Conservation (phyloP, 2,329 filamentous ascomycete genomes). For the Penicillium aurantiogriseum region DNA sequence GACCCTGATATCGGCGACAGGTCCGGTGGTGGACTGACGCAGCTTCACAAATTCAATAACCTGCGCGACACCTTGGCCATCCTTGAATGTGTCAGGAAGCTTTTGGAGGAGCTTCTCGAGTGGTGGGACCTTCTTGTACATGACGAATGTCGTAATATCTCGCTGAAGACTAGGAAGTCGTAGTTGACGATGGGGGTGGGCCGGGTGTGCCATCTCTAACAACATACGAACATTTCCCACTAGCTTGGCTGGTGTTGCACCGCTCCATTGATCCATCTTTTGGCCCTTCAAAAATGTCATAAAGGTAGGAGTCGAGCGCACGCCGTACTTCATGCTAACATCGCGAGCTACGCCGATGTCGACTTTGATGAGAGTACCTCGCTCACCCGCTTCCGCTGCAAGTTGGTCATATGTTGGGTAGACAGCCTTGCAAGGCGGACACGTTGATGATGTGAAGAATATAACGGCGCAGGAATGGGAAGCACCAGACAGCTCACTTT, state of each 20-base stretch:
- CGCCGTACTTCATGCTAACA: slow-evolving; percentile 63
- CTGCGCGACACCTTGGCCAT: slow-evolving; percentile 59
- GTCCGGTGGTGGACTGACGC: slow-evolving; percentile 49
- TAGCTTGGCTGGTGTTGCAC: slow-evolving; percentile 68
- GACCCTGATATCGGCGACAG: slow-evolving; percentile 64
- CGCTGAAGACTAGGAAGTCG: slow-evolving; percentile 68
- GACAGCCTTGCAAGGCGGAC: slow-evolving; percentile 76
- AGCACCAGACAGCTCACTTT: slow-evolving; percentile 60
- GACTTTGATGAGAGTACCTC: slow-evolving; percentile 74
- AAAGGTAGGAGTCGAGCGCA: slow-evolving; percentile 83
- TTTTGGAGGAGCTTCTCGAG: slow-evolving; percentile 78
- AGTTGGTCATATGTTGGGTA: slow-evolving; percentile 81
- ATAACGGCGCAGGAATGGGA: slow-evolving; percentile 70
- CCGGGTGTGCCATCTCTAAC: slow-evolving; percentile 69
- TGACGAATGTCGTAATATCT: slow-evolving; percentile 63
- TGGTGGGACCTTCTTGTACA: slow-evolving; percentile 76
- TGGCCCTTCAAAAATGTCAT: slow-evolving; percentile 76
- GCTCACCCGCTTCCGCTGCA: slow-evolving; percentile 67
- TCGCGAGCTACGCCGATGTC: slow-evolving; percentile 69
- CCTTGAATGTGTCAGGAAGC: slow-evolving; percentile 61
- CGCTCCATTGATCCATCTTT: slow-evolving; percentile 76
- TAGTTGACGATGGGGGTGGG: slow-evolving; percentile 72
- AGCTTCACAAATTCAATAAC: slow-evolving; percentile 69
- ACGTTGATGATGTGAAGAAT: slow-evolving; percentile 90
- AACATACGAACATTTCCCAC: slow-evolving; percentile 71